Percentiles rank a stretch among this genome's conserved stretches.
Conservation (phyloP, 2,329 filamentous ascomycete genomes). For the Pestalotiopsis sp. region DNA sequence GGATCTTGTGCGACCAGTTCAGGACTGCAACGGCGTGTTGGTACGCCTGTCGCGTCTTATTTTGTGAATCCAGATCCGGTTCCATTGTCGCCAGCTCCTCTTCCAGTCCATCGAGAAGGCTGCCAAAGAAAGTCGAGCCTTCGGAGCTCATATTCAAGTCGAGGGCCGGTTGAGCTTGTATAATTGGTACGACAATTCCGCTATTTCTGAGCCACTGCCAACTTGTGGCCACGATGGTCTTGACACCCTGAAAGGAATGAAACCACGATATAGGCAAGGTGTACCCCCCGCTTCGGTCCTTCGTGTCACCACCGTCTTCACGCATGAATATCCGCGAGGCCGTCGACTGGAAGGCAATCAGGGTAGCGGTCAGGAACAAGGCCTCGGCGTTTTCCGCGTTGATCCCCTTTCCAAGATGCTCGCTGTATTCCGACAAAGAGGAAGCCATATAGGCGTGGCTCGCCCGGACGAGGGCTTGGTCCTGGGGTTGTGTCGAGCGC, state of each 20-base stretch:
- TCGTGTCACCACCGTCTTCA: constrained; percentile 48
- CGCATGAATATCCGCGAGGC: constrained; percentile 65
- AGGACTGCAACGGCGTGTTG: constrained; percentile 67
- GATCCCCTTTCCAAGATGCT: constrained; percentile 58
- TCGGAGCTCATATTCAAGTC: constrained; percentile 60
- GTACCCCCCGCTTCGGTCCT: constrained; percentile 49
- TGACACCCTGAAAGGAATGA: constrained; percentile 69
- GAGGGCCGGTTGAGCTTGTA: constrained; percentile 66
- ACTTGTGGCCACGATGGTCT: constrained; percentile 64
- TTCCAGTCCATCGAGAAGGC: constrained; percentile 60
- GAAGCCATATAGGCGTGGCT: constrained; percentile 69
- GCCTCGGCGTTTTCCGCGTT: constrained; percentile 63
- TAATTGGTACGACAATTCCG: constrained; percentile 60
- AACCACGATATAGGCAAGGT: constrained; percentile 67
- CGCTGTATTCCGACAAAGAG: constrained; percentile 63
- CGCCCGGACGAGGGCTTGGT: constrained; percentile 62
- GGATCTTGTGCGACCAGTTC: constrained; percentile 67
- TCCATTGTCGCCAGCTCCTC: constrained; percentile 50
- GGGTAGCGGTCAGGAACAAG: constrained; percentile 63
- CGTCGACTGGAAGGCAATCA: constrained; percentile 70
- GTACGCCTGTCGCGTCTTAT: constrained; percentile 56
- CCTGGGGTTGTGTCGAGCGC: constrained; percentile 58
- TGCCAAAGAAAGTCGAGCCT: constrained; percentile 61
- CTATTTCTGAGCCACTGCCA: constrained; percentile 67
- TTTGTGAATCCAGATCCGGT: constrained; percentile 19